Base-by-base conservation (phyloP, 2,329 filamentous ascomycete genomes). In the Corniculantispora saksenae region DNA sequence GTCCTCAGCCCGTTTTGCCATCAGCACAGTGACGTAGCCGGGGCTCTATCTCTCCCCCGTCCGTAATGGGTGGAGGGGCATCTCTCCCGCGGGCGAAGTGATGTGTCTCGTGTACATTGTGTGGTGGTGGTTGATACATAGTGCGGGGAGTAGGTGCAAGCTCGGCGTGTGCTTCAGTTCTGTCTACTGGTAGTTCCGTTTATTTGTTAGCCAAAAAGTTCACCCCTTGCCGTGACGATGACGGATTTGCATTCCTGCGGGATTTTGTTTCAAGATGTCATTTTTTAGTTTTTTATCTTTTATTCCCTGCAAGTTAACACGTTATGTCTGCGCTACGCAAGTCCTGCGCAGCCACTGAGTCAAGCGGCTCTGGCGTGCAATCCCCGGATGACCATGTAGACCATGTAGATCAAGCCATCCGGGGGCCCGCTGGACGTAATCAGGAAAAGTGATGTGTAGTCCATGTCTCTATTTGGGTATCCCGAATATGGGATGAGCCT, bases 61-160 rank as follows among this genome's bases (percentile, higher is more conserved):
- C n/a, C n/a, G 19, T 29, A 25, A 32, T 25, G 29, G 45, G 29
- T 27, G 21, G 58, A 61, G 58, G 35, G 48, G 35, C 23, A n/a
- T n/a, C n/a, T n/a, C n/a, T n/a, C n/a, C n/a, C 35, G 3, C 45
- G 17, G 17, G 4, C 13, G 19, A 12, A 6, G n/a, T 15, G 47
- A 40, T 61, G 48, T 53, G 32, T 32, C 32, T 32, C 32, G 32
- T 61, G 35, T 61, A n/a, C n/a, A n/a, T n/a, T n/a, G 58, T n/a
- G 59, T 61, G 59, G 27, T 29, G 53, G 47, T 21, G 32, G 43
- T 61, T 53, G 48, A 53, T 27, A 23, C 10, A 13, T 23, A 29
- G 32, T 61, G 59, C 59, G 48, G 59, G 59, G 48, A 61, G 45
- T n/a, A n/a, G n/a, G n/a, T 29, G 23, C 59, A 21, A 25, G 59